Percentiles rank a stretch among this genome's conserved stretches.
These are phyloP conservation scores for Tarenaya hassleriana DNA, from an alignment of 345 rosid genomes.

Conservation along the genomic window DNA sequence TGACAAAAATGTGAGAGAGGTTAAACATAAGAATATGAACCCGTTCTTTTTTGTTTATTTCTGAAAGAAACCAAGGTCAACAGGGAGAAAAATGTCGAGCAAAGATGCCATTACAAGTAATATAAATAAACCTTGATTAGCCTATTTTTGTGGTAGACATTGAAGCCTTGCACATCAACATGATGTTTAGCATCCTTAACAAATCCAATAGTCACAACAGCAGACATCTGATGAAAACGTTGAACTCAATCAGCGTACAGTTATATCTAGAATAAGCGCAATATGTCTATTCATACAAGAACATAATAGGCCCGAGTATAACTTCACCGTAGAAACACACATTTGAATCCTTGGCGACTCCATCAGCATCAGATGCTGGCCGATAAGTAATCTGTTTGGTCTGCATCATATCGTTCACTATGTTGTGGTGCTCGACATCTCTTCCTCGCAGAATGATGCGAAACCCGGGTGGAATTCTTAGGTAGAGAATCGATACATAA, in stretches of 20 bases:
- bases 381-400: conserved; percentile 70
- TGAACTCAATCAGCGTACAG: conserved; percentile 20
- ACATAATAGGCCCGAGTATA: neutral
- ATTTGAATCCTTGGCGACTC: conserved; percentile 38
- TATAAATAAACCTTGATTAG: conserved; percentile 74
- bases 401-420: conserved; percentile 96
- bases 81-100: conserved; percentile 1
- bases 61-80: neutral
- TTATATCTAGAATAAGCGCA: conserved; percentile 8
- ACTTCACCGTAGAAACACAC: conserved; percentile 33
- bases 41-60: neutral
- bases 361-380: conserved; percentile 59
- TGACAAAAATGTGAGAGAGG: conserved; percentile 28
- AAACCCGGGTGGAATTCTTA: conserved; percentile 76
- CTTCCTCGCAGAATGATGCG: conserved; percentile 84
- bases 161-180: conserved; percentile 90
- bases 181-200: conserved; percentile 90
- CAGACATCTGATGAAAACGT: conserved; percentile 56
- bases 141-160: conserved; percentile 91
- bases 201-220: conserved; percentile 74
- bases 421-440: conserved; percentile 91
- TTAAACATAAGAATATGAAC: conserved; percentile 1
- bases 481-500: conserved; percentile 87
- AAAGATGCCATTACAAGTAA: conserved; percentile 8
- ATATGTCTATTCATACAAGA: neutral